These are phyloP conservation scores for Suillus americanus DNA, from an alignment of 768 basidiomycete genomes.

Conservation along the genomic window DNA sequence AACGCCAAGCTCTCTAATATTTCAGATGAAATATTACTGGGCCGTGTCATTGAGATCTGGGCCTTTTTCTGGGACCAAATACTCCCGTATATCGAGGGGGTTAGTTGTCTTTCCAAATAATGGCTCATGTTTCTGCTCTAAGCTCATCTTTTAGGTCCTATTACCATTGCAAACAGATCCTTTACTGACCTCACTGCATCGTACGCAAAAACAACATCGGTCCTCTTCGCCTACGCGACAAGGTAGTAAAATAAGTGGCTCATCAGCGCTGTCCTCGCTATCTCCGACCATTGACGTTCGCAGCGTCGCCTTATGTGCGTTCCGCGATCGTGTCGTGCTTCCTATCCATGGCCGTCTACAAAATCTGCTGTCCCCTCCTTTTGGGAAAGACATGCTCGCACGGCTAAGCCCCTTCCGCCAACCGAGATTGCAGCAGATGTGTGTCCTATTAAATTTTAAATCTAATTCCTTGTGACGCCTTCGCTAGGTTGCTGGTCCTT, in stretches of 20 bases:
- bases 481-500: slow-evolving; percentile 67
- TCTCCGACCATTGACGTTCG: slow-evolving; percentile 74
- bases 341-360: slow-evolving; percentile 60
- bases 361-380: slow-evolving; percentile 51
- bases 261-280: slow-evolving; percentile 25
- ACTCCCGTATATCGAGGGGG: slow-evolving; percentile 84
- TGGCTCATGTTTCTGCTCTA: slow-evolving; percentile 30
- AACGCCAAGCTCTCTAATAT: slow-evolving; percentile 77
- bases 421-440: slow-evolving; percentile 84
- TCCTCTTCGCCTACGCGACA: slow-evolving; percentile 53
- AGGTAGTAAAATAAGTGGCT: slow-evolving; percentile 39
- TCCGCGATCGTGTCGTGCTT: slow-evolving; percentile 77
- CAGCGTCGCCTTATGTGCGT: slow-evolving; percentile 73
- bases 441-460: slow-evolving; percentile 19
- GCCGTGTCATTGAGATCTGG: slow-evolving; percentile 85
- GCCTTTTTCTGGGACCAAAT: slow-evolving; percentile 92
- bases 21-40: slow-evolving; percentile 77
- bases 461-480: slow-evolving; percentile 2
- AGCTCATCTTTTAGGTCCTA: slow-evolving; percentile 42
- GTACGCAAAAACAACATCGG: slow-evolving; percentile 56
- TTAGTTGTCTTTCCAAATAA: slow-evolving; percentile 36
- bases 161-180: slow-evolving; percentile 64
- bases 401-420: slow-evolving; percentile 58
- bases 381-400: slow-evolving; percentile 54
- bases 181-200: slow-evolving; percentile 66